Conservation (phyloP, 139 green algal species). For the Coccomyxa sp. region DNA sequence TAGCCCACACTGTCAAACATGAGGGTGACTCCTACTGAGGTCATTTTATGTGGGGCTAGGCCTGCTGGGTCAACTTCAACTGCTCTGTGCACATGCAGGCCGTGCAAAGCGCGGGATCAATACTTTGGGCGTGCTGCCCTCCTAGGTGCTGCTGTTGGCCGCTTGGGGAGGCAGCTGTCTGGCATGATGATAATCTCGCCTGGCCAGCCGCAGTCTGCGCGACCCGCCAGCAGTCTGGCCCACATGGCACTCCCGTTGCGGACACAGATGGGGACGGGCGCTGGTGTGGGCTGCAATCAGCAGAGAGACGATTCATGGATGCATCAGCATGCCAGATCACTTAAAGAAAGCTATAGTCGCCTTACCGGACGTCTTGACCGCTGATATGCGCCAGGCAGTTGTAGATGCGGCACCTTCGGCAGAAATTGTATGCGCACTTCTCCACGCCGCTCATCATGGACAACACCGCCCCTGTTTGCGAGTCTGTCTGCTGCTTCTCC, state of each 20-base stretch:
- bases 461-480: constrained; percentile 5
- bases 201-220: background rate
- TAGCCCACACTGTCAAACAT: too few species aligned
- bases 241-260: constrained; percentile 16
- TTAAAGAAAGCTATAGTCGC: background rate
- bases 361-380: background rate
- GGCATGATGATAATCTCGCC: background rate
- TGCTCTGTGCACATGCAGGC: background rate
- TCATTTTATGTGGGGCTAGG: background rate
- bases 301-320: background rate
- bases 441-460: constrained; percentile 17
- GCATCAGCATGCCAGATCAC: background rate
- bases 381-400: constrained; percentile 47
- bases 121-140: background rate
- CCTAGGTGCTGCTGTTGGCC: background rate
- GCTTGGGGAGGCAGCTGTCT: background rate
- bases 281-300: constrained; percentile 7
- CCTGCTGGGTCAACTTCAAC: background rate
- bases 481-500: background rate
- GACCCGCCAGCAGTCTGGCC: constrained; percentile 29
- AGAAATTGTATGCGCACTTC: constrained; percentile 37
- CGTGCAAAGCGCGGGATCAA: background rate
- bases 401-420: constrained; percentile 57
- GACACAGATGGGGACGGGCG: constrained; percentile 1
- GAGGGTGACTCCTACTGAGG: too few species aligned